Evolutionary conservation across 805 yeast species (phyloP).

Genomic region (Starmerella apis): DNA sequence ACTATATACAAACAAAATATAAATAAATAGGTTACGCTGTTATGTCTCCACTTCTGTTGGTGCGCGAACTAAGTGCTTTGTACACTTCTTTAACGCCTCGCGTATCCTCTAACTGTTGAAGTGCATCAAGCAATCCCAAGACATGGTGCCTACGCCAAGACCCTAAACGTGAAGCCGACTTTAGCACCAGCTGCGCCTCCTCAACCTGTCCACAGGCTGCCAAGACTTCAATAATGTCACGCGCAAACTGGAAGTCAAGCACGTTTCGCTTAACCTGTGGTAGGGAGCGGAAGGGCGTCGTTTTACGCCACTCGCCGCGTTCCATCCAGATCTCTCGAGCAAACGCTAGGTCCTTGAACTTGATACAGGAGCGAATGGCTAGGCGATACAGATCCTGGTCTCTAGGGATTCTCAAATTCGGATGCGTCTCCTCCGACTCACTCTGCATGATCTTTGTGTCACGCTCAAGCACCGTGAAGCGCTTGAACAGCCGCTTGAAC

Average conservation of each 20-base stretch:
- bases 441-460: not conserved
- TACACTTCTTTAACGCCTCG: constrained; percentile 16
- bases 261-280: constrained; percentile 34
- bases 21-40: not conserved
- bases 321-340: constrained; percentile 67
- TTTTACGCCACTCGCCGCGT: constrained; percentile 61
- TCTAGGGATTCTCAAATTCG: constrained; percentile 25
- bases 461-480: constrained; percentile 20
- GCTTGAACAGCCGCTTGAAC: constrained; percentile 33
- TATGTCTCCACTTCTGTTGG: not conserved
- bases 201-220: constrained; percentile 44
- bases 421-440: not conserved
- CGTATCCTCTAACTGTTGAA: constrained; percentile 39
- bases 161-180: constrained; percentile 57
- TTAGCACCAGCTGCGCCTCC: constrained; percentile 61
- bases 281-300: constrained; percentile 40
- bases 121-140: constrained; percentile 35
- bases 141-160: constrained; percentile 51
- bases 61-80: not conserved
- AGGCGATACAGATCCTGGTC: constrained; percentile 46
- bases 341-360: constrained; percentile 43
- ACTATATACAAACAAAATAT: not conserved
- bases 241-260: constrained; percentile 60
- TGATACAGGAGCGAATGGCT: constrained; percentile 56
- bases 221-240: constrained; percentile 53